Evolutionary conservation across 2,329 filamentous ascomycete genomes (phyloP).

Genomic region (Sphaerulina musiva): DNA sequence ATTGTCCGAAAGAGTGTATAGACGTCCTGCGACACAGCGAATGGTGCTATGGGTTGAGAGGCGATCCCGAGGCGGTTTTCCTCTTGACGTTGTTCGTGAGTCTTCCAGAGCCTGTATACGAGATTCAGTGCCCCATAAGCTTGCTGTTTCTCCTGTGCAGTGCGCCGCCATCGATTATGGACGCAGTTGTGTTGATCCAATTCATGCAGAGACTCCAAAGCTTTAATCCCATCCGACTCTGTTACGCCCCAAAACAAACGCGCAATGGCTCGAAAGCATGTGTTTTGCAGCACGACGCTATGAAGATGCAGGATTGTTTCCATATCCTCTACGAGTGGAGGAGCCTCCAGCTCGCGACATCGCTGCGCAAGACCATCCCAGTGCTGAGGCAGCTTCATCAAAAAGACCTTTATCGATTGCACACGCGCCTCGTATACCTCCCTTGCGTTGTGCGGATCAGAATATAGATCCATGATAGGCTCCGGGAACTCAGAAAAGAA

Average conservation of each 20-base stretch:
- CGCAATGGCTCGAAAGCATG: conserved; percentile 49
- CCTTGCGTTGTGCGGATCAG: conserved; percentile 35
- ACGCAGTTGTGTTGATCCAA: conserved; percentile 19
- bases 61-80: not conserved
- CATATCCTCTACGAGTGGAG: conserved; percentile 54
- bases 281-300: conserved; percentile 49
- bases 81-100: not conserved
- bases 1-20: conserved; percentile 8
- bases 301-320: conserved; percentile 42
- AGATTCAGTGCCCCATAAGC: conserved; percentile 13
- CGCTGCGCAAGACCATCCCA: conserved; percentile 16
- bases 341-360: conserved; percentile 39
- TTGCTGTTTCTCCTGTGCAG: conserved; percentile 8
- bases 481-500: conserved; percentile 50
- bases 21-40: conserved; percentile 5
- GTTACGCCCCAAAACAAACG: conserved; percentile 40
- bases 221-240: conserved; percentile 10
- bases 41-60: not conserved
- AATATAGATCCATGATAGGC: conserved; percentile 36
- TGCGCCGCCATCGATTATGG: conserved; percentile 13
- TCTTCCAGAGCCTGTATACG: conserved; percentile 13
- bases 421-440: conserved; percentile 32
- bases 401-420: conserved; percentile 19
- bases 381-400: conserved; percentile 23
- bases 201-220: conserved; percentile 20